Evolutionary conservation across 345 rosid genomes (phyloP), one percentile per base, ranked within the genome.

Genomic region (Psidium friedrichsthalianum): DNA sequence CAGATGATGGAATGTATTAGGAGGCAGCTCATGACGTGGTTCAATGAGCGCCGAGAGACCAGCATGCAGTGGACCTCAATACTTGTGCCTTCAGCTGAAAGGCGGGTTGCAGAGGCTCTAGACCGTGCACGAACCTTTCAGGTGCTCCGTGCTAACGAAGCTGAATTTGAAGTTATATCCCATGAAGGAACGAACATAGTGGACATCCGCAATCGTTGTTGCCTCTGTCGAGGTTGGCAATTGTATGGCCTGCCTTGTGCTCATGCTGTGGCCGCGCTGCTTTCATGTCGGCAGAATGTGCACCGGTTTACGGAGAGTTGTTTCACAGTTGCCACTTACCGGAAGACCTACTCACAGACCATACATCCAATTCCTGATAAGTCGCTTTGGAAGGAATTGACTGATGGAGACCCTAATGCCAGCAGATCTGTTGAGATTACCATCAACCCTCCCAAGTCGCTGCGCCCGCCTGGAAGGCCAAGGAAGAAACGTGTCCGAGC

Each of bases 1-100:
- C 99, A 96, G 94, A 97, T 97, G 99, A 95, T 96, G 98, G 99
- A 96, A 88, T 96, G 98, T 89, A 96, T 97, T 83, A 92, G 99
- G 91, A 93, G 99, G 90, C 98, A 97, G 90, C 93, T 97, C 22
- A 97, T 97, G 99, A 95, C 96, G 74, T 97, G 99, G 99, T 97
- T 97, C 91, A 97, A 95, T 29, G 99, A 96, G 85, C 95, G 98
- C 54, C 93, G 98, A 2, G 99, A 97, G 88, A 91, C 94, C 64
- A 95, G 99, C 74, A 92, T 96, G 98, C 98, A 97, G 57, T 97
- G 99, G 99, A 93, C 96, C 74, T 94, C 98, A 12, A 95, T 94
- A 83, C 98, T 97, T 9, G 98, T 95, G 22, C 99, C 99, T 87
- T 93, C 96, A 29, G 99, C 98, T 6, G 99, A 97, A 89, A 90